Conservation (phyloP, 345 rosid species). For the Atalantia buxifolia region DNA sequence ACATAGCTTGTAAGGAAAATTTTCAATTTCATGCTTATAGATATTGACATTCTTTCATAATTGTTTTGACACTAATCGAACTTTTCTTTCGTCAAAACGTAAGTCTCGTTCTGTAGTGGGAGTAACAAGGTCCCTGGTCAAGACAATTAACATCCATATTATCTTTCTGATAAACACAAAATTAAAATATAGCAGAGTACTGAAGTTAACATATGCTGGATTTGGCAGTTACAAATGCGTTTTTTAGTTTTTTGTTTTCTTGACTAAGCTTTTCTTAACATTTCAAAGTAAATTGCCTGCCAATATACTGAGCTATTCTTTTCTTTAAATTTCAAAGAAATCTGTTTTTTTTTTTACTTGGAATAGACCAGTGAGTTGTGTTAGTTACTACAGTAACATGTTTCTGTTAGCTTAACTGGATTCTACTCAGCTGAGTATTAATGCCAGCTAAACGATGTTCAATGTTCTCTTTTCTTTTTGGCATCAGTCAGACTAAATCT, state of each 20-base stretch:
- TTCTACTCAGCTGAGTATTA: background rate
- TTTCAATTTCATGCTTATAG: background rate
- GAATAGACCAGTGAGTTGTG: background rate
- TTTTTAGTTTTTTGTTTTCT: no score
- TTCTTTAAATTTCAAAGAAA: background rate
- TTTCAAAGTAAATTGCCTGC: background rate
- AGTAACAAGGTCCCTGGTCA: background rate
- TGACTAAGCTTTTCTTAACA: background rate
- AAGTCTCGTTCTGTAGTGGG: background rate
- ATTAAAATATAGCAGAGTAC: background rate
- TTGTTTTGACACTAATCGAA: background rate
- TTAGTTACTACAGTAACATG: no score
- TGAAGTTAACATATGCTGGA: background rate
- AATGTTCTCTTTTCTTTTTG: background rate
- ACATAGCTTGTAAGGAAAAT: conserved; percentile 72
- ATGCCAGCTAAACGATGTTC: background rate
- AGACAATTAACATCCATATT: background rate
- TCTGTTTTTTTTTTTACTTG: background rate
- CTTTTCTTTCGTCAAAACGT: no score
- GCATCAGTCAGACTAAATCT: background rate
- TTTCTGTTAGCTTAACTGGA: background rate
- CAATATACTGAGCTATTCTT: background rate
- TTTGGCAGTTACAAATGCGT: background rate
- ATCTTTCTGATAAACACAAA: background rate
- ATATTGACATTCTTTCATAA: background rate